Evolutionary conservation across 2,329 filamentous ascomycete species (phyloP).

Genomic region (Penicillium paneum): DNA sequence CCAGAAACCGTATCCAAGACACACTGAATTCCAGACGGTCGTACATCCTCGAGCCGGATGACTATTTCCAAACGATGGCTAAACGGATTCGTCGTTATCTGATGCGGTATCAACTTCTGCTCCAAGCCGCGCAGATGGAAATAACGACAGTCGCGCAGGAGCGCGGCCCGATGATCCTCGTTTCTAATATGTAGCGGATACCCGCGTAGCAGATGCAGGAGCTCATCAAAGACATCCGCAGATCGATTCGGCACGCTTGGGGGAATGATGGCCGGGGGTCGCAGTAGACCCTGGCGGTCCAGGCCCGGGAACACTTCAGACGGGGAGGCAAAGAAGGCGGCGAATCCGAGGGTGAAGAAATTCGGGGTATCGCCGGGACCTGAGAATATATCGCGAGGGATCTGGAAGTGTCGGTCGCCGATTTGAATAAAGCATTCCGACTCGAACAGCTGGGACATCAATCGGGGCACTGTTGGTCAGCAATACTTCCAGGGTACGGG

Average conservation of each 20-base stretch:
- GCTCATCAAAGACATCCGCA: slow-evolving; percentile 78
- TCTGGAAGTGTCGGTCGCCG: slow-evolving; percentile 80
- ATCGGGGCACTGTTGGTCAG: slow-evolving; percentile 64
- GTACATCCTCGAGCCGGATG: slow-evolving; percentile 78
- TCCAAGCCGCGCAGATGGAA: slow-evolving; percentile 91
- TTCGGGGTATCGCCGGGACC: slow-evolving; percentile 88
- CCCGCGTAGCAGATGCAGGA: slow-evolving; percentile 76
- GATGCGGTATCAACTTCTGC: slow-evolving; percentile 76
- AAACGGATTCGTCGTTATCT: slow-evolving; percentile 70
- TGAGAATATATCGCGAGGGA: slow-evolving; percentile 82
- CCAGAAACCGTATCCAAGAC: slow-evolving; percentile 44
- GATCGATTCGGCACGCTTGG: slow-evolving; percentile 76
- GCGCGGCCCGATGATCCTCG: slow-evolving; percentile 70
- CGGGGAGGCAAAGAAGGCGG: slow-evolving; percentile 77
- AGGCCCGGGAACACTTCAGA: slow-evolving; percentile 82
- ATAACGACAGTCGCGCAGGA: slow-evolving; percentile 84
- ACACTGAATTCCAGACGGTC: slow-evolving; percentile 77
- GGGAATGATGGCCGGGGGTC: slow-evolving; percentile 81
- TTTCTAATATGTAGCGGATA: slow-evolving; percentile 75
- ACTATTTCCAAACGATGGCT: slow-evolving; percentile 70
- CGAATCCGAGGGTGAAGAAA: slow-evolving; percentile 90
- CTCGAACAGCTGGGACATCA: slow-evolving; percentile 87
- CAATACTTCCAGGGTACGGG: background rate
- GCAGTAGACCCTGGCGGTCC: slow-evolving; percentile 71
- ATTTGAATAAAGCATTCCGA: slow-evolving; percentile 91